Percentiles rank a stretch among this genome's conserved stretches.
These are phyloP conservation scores for Spathaspora sp. DNA, from an alignment of 1,139 yeast species.

Conservation along the genomic window DNA sequence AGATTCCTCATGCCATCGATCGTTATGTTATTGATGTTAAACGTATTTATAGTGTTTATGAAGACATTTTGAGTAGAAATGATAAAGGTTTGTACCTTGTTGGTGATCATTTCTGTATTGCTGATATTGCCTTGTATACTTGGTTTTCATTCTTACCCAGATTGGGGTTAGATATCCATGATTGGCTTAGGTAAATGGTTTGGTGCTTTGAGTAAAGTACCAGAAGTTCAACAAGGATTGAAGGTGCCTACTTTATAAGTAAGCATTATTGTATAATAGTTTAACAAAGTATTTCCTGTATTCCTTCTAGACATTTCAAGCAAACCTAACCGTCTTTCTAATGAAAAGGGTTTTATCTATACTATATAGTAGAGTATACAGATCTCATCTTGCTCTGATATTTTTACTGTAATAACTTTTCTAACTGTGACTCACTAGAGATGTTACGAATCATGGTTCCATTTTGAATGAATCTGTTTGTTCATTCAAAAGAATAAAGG, in stretches of 20 bases:
- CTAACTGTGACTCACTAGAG: no score
- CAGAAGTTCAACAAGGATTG: constrained; percentile 38
- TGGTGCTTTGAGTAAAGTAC: constrained; percentile 32
- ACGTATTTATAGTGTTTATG: constrained; percentile 54
- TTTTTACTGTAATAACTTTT: no score
- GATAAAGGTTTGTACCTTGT: constrained; percentile 49
- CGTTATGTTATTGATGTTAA: constrained; percentile 52
- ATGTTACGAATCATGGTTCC: no score
- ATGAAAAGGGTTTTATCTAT: no score
- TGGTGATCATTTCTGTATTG: constrained; percentile 54
- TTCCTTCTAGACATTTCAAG: no score
- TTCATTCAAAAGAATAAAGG: no score
- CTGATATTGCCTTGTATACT: constrained; percentile 49
- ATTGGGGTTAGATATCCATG: constrained; percentile 34
- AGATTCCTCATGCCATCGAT: constrained; percentile 51
- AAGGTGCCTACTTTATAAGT: constrained; percentile 5
- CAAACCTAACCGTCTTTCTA: no score
- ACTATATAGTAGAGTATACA: no score
- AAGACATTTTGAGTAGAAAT: constrained; percentile 41
- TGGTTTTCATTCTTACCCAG: constrained; percentile 26
- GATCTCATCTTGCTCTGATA: no score
- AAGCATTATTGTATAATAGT: background rate
- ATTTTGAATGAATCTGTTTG: no score
- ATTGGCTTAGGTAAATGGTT: constrained; percentile 50
- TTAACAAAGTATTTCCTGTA: no score